Base-by-base conservation (phyloP, 495 filamentous ascomycete species). In the Filosporella fistucella region DNA sequence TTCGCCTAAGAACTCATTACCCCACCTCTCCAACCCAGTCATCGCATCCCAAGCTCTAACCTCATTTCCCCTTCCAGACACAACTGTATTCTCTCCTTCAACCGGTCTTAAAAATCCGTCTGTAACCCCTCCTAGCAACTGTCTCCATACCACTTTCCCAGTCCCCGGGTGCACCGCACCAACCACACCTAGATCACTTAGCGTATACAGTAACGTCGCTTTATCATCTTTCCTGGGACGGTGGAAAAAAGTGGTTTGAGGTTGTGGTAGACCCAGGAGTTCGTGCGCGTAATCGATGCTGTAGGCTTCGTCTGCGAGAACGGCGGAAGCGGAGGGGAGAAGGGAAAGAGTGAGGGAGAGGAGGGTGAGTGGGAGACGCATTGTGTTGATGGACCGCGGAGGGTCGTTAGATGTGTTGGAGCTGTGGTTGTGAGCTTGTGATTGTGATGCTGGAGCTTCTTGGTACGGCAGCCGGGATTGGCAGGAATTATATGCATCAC, bases 231-330 rank as follows among this genome's bases (percentile, higher is more conserved):
- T 66, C 46, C 82, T 76, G 11, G 93, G 94, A 49, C 81, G 82
- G 68, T 96, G 89, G 77, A 97, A 96, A 76, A 99, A 96, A 41
- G 89, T 95, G 29, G 88, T 87, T 34, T 85, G 77, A 63, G 76
- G 68, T 56, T 85, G 82, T 48, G 94, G 90, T 14, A 84, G 63
- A 54, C 93, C 93, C 56, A 97, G 70, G 30, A 97, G 82, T 42
- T 86, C 80, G 68, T 91, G 82, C 68, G 97, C 94, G 74, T 86
- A 97, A 69, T 99, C 93, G 63, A 89, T 77, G 60, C 88, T 79
- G 69, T 84, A 88, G 59, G 95, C 89, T 61, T 97, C 93, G 59
- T 99, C 93, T 41, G 77, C 70, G 70, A 85, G 95, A 52, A 97
- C 83, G 57, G 89, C 91, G 17, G 72, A 66, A 54, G 68, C 50